Conservation (phyloP, 495 filamentous ascomycete species). For the Podospora pseudopauciseta region DNA sequence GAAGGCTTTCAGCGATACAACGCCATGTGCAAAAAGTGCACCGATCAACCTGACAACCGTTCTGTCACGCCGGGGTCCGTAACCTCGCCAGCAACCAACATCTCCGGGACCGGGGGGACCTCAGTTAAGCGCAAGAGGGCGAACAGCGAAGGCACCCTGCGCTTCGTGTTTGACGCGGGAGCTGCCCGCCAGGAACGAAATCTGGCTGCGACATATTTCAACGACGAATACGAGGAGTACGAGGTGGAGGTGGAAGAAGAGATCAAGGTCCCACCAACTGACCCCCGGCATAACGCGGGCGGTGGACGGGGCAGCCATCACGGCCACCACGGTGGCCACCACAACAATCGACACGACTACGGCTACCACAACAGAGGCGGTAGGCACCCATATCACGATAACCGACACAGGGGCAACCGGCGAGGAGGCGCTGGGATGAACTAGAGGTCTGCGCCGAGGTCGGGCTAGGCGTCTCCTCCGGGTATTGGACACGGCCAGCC, state of each 20-base stretch:
- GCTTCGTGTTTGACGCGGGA: slow-evolving; percentile 85
- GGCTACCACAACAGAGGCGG: slow-evolving; percentile 27
- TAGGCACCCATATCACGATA: slow-evolving; percentile 23
- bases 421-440: slow-evolving; percentile 11
- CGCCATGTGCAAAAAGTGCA: slow-evolving; percentile 43
- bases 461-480: not conserved
- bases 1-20: slow-evolving; percentile 34
- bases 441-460: not conserved
- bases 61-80: slow-evolving; percentile 36
- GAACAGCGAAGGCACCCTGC: slow-evolving; percentile 70
- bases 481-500: too few species aligned
- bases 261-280: slow-evolving; percentile 29
- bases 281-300: slow-evolving; percentile 30
- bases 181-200: slow-evolving; percentile 68
- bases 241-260: slow-evolving; percentile 61
- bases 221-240: slow-evolving; percentile 74
- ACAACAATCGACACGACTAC: slow-evolving; percentile 20
- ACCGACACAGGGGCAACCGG: slow-evolving; percentile 26
- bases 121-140: slow-evolving; percentile 46
- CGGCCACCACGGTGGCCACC: slow-evolving; percentile 13
- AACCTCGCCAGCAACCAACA: slow-evolving; percentile 38
- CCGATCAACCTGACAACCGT: slow-evolving; percentile 31
- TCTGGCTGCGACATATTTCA: slow-evolving; percentile 63
- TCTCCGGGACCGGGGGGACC: slow-evolving; percentile 29
- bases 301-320: slow-evolving; percentile 11